phyloP scores from a whole-genome alignment of 164 flowering plant species.

The Nelumbo lutea region DNA sequence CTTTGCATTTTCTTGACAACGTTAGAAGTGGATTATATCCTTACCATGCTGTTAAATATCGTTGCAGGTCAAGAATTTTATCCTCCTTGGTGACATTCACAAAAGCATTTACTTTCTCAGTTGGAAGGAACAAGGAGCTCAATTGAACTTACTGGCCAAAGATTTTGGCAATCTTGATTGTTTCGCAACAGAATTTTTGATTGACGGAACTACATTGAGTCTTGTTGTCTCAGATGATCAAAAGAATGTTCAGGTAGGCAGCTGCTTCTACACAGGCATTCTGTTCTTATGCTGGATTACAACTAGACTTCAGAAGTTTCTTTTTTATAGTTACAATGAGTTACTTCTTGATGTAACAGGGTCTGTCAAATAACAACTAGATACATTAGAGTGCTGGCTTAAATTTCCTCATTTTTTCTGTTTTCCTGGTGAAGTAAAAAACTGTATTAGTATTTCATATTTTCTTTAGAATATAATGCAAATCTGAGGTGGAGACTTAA shows the following conservation, averaged over 20 bases:
- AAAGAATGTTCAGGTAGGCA: slow-evolving; percentile 83
- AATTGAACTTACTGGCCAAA: slow-evolving; percentile 81
- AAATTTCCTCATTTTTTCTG: too few species aligned
- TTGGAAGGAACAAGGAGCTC: slow-evolving; percentile 98
- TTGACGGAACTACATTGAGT: slow-evolving; percentile 91
- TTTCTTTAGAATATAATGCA: too few species aligned
- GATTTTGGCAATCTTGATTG: slow-evolving; percentile 96
- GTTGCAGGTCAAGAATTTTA: slow-evolving; percentile 90
- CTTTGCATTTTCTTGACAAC: too few species aligned
- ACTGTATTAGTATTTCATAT: too few species aligned
- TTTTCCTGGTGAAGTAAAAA: too few species aligned
- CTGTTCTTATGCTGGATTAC: not conserved
- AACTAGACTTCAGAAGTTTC: not conserved
- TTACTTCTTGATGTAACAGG: too few species aligned
- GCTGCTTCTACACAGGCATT: not conserved
- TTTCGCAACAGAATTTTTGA: slow-evolving; percentile 88
- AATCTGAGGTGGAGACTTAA: too few species aligned
- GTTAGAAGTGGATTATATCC: not conserved
- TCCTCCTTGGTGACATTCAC: slow-evolving; percentile 88
- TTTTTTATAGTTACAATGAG: too few species aligned
- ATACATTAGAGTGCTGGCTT: too few species aligned
- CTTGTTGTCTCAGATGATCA: slow-evolving; percentile 90
- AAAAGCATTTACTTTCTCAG: slow-evolving; percentile 94
- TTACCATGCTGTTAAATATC: not conserved
- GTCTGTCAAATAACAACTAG: too few species aligned